Conservation (phyloP, 805 yeast species). For the Komagataella pastoris region DNA sequence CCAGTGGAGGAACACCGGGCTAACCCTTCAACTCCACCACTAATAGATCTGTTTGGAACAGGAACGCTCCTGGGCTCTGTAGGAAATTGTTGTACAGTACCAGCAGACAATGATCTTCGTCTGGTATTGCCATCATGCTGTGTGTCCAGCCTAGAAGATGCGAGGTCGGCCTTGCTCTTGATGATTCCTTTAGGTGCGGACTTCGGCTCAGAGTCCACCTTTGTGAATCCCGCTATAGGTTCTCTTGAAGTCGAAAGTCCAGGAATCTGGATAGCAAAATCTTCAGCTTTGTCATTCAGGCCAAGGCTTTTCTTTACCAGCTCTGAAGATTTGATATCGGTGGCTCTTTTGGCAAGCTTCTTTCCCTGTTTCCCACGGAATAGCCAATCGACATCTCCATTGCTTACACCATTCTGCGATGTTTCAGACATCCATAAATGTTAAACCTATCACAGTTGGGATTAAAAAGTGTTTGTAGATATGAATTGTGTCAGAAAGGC, state of each 20-base stretch:
- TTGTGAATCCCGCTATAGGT: background rate
- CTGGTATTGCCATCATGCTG: background rate
- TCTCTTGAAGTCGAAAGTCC: background rate
- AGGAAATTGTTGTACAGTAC: background rate
- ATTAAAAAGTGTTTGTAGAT: background rate
- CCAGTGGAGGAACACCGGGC: background rate
- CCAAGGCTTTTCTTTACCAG: background rate
- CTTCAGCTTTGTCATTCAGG: background rate
- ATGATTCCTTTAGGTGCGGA: background rate
- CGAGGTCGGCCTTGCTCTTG: background rate
- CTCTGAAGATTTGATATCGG: background rate
- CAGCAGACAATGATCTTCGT: background rate
- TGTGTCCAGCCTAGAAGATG: background rate
- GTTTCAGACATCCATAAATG: background rate
- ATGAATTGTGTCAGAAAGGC: background rate
- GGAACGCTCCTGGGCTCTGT: background rate
- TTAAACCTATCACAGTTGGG: background rate
- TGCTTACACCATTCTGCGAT: conserved; percentile 36
- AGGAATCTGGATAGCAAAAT: background rate
- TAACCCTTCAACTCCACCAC: background rate
- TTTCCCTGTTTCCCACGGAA: conserved; percentile 62
- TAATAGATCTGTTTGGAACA: background rate
- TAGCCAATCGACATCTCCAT: conserved; percentile 77
- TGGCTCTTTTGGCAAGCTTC: conserved; percentile 13
- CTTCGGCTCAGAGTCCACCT: background rate